A percentile compares a stretch with the other conserved stretches of the same genome.
Conservation (phyloP, 208 protist species). For the Borovskyia barvae region DNA sequence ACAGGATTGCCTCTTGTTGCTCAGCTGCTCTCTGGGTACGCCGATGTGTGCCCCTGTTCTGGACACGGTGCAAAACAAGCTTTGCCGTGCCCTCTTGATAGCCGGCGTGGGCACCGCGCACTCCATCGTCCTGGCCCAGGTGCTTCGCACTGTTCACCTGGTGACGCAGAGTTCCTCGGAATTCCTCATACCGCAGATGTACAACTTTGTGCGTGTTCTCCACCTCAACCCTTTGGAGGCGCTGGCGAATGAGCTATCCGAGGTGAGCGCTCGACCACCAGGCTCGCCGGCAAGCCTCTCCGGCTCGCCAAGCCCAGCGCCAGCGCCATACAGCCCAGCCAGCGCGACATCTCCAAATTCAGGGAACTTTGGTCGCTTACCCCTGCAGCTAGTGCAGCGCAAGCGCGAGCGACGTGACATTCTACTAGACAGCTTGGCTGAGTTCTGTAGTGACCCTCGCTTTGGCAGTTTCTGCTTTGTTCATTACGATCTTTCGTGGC, state of each 20-base stretch:
- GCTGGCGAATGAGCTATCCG: conserved; percentile 46
- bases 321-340: conserved; percentile 9
- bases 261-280: neutral
- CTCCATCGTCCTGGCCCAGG: conserved; percentile 79
- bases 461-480: conserved; percentile 81
- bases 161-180: conserved; percentile 43
- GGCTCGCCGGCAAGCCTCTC: conserved; percentile 5
- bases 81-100: conserved; percentile 75
- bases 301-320: neutral
- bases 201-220: conserved; percentile 78
- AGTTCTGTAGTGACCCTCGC: conserved; percentile 68
- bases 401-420: conserved; percentile 75
- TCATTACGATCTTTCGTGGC: conserved; percentile 86
- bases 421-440: conserved; percentile 83
- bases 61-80: conserved; percentile 56
- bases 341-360: conserved; percentile 1
- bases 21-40: conserved; percentile 22
- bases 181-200: conserved; percentile 73
- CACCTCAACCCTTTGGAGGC: conserved; percentile 72
- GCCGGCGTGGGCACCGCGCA: conserved; percentile 59
- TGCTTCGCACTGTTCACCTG: conserved; percentile 79
- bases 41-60: conserved; percentile 31
- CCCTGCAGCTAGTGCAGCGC: conserved; percentile 22
- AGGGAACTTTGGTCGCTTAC: conserved; percentile 10
- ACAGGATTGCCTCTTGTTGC: conserved; percentile 53